A percentile compares a stretch with the other conserved stretches of the same genome.
phyloP scores from a whole-genome alignment of 345 rosid genomes.

The Dovyalis caffra region DNA sequence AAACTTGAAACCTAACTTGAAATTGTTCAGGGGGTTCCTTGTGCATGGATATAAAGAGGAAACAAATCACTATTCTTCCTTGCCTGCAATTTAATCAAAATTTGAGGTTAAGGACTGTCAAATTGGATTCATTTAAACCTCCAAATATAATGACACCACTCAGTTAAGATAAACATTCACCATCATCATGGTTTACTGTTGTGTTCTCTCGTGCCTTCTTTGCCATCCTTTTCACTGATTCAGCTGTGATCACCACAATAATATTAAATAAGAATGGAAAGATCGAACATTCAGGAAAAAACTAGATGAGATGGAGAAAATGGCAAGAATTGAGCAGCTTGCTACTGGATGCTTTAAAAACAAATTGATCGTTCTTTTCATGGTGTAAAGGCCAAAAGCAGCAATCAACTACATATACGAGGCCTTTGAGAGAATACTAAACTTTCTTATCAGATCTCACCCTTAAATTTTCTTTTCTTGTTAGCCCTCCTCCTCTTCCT shows the following conservation, averaged over 20 bases:
- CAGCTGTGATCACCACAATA: constrained; percentile 44
- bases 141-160: constrained; percentile 5
- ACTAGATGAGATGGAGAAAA: not conserved
- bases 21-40: not conserved
- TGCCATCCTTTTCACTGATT: constrained; percentile 46
- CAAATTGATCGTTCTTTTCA: not conserved
- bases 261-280: constrained; percentile 8
- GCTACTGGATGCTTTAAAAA: not conserved
- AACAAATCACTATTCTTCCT: constrained; percentile 23
- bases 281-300: not conserved
- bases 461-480: constrained; percentile 86
- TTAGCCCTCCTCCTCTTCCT: constrained; percentile 97
- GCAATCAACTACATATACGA: not conserved
- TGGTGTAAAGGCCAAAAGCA: not conserved
- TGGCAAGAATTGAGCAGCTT: not conserved
- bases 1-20: not conserved
- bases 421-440: not conserved
- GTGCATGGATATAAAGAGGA: not conserved
- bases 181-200: constrained; percentile 24
- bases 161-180: constrained; percentile 30
- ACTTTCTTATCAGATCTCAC: constrained; percentile 33
- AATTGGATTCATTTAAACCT: not conserved
- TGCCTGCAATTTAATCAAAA: constrained; percentile 34
- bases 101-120: not conserved
- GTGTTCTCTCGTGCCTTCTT: constrained; percentile 41